Evolutionary conservation across 176 grass and related monocot genomes (phyloP).

Genomic region (Ensete ventricosum): DNA sequence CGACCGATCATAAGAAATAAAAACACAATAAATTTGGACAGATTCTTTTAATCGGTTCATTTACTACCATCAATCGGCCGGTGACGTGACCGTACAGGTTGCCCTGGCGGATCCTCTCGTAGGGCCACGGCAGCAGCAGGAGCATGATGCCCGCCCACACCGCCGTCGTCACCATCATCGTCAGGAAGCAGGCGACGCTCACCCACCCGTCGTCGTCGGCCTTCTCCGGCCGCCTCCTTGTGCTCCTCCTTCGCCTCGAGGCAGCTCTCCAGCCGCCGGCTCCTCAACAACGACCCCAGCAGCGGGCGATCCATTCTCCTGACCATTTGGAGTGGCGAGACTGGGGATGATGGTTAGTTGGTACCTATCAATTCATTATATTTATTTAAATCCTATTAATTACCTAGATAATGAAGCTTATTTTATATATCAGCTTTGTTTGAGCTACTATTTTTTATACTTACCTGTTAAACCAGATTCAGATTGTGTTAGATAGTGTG

Average conservation of each 20-base stretch:
- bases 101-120: constrained; percentile 31
- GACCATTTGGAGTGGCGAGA: too few relatives aligned
- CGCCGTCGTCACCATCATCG: constrained; percentile 33
- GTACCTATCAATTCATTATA: too few relatives aligned
- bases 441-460: too few relatives aligned
- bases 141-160: constrained; percentile 40
- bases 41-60: neutral
- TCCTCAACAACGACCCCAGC: neutral
- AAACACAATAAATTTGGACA: neutral
- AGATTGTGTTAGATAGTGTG: too few relatives aligned
- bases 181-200: constrained; percentile 31
- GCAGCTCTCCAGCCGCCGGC: constrained; percentile 6
- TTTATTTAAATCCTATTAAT: too few relatives aligned
- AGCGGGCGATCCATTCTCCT: neutral
- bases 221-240: neutral
- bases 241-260: constrained; percentile 1
- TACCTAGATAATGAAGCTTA: too few relatives aligned
- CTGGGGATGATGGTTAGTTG: too few relatives aligned
- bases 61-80: constrained; percentile 35
- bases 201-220: constrained; percentile 33
- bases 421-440: too few relatives aligned
- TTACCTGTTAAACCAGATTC: too few relatives aligned
- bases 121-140: constrained; percentile 42
- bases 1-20: neutral
- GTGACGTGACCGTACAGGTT: constrained; percentile 49